These are phyloP conservation scores for Scutellaria barbata DNA, from an alignment of 257 asterid genomes.

Conservation along the genomic window DNA sequence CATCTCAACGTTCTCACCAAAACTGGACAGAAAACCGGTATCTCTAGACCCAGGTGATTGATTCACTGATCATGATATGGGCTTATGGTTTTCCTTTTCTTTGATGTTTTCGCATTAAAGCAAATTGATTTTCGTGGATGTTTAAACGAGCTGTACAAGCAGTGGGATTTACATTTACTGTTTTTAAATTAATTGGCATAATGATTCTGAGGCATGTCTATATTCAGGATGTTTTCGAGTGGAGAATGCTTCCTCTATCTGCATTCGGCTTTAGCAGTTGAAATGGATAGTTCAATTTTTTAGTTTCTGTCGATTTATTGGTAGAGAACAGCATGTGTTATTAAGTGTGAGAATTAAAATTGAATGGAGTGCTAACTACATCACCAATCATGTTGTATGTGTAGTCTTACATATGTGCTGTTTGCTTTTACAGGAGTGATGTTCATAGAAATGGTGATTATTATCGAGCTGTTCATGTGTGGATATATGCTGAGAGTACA, in stretches of 20 bases:
- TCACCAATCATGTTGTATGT: not conserved
- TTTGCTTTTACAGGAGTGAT: constrained; percentile 53
- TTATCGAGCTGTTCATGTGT: constrained; percentile 92
- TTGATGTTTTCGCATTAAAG: not conserved
- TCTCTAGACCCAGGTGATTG: constrained; percentile 78
- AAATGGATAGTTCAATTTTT: not conserved
- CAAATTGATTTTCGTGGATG: not conserved
- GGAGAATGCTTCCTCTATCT: not conserved
- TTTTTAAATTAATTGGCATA: not conserved
- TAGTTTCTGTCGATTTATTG: not conserved
- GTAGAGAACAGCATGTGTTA: not conserved
- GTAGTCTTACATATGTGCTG: constrained; percentile 17
- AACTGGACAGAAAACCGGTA: constrained; percentile 79
- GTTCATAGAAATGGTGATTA: constrained; percentile 93
- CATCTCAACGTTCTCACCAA: constrained; percentile 74
- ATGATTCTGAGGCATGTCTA: not conserved
- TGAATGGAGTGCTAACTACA: not conserved
- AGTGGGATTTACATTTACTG: not conserved
- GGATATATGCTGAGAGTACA: constrained; percentile 91
- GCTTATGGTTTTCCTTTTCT: not conserved
- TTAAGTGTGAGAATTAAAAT: not conserved
- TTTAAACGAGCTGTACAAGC: not conserved
- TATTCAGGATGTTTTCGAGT: no score
- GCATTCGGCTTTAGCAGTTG: constrained; percentile 20
- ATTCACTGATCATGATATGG: not conserved